Conservation (phyloP, 2,329 filamentous ascomycete species). For the Knufia fluminis region DNA sequence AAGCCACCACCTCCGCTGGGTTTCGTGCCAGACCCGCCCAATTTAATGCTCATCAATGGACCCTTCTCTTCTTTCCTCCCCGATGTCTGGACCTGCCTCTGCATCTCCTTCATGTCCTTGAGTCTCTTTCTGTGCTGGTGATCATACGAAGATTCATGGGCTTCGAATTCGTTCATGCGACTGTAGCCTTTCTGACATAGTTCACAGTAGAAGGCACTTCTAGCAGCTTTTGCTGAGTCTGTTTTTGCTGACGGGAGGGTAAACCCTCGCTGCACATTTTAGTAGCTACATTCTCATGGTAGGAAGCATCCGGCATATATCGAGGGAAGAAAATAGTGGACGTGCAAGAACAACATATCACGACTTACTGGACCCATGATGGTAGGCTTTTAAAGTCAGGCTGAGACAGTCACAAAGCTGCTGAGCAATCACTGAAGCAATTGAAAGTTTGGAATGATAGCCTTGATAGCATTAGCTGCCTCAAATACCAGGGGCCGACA, state of each 20-base stretch:
- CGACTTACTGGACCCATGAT: constrained; percentile 11
- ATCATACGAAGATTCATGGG: constrained; percentile 88
- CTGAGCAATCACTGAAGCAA: neutral
- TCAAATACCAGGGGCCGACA: too few relatives aligned
- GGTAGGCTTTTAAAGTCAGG: neutral
- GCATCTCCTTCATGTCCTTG: constrained; percentile 39
- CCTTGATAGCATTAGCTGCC: too few relatives aligned
- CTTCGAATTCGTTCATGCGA: constrained; percentile 92
- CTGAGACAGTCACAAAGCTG: neutral
- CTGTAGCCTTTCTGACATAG: constrained; percentile 91
- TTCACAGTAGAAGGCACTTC: constrained; percentile 72
- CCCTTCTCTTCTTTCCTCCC: constrained; percentile 36
- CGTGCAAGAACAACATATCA: neutral
- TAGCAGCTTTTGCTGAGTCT: constrained; percentile 61
- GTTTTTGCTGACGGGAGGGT: constrained; percentile 44
- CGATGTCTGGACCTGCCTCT: constrained; percentile 27
- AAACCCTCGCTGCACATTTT: constrained; percentile 8
- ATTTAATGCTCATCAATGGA: constrained; percentile 31
- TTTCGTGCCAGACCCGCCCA: constrained; percentile 35
- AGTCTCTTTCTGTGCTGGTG: constrained; percentile 77
- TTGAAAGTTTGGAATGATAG: too few relatives aligned
- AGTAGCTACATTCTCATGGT: constrained; percentile 9
- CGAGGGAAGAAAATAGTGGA: neutral
- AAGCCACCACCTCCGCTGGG: constrained; percentile 49
- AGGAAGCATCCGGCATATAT: neutral